phyloP scores from a whole-genome alignment of 2,329 filamentous ascomycete species.

The Lasiodiplodia sp. region DNA sequence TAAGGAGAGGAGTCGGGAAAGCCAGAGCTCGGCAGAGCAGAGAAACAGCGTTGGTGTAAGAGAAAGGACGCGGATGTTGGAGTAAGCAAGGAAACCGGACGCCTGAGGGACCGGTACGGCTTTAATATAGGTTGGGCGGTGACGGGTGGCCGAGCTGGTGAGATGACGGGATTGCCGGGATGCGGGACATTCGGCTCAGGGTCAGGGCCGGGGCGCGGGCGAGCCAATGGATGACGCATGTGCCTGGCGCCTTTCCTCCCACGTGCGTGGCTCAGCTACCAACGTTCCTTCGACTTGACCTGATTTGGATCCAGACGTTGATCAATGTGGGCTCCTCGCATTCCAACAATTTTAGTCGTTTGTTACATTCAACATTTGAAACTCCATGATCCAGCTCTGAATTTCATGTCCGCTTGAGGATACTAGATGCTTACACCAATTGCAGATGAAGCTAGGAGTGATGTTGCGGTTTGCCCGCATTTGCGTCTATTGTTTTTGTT shows the following conservation, averaged over 20 bases:
- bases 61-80: neutral
- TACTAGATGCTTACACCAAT: no score
- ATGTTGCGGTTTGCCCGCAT: neutral
- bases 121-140: conserved; percentile 15
- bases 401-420: no score
- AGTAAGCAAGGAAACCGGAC: neutral
- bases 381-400: no score
- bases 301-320: neutral
- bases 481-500: neutral
- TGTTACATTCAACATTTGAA: no score
- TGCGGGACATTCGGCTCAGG: conserved; percentile 6
- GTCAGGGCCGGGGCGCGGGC: no score
- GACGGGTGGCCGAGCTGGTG: conserved; percentile 5
- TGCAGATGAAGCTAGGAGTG: neutral
- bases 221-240: conserved; percentile 26
- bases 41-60: neutral
- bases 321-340: neutral
- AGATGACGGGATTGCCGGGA: conserved; percentile 19
- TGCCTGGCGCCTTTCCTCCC: conserved; percentile 9
- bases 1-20: neutral
- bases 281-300: neutral
- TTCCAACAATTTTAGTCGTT: neutral
- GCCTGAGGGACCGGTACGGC: neutral
- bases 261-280: conserved; percentile 17
- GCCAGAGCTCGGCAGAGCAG: neutral